Conservation (phyloP, 495 filamentous ascomycete species). For the Amorphotheca resinae region DNA sequence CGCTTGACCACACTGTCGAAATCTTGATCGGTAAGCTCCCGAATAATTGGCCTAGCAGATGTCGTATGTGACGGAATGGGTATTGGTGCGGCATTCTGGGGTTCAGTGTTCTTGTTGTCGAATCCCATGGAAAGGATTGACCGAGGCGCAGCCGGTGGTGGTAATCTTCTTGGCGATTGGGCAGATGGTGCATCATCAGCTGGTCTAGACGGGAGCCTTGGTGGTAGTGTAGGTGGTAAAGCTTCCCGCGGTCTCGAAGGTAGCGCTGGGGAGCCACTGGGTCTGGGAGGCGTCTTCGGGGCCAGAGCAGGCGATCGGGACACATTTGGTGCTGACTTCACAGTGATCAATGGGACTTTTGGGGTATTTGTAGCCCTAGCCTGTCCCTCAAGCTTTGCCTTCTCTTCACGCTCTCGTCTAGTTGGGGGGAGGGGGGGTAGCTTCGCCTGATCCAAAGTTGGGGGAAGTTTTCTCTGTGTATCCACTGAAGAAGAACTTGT, state of each 20-base stretch:
- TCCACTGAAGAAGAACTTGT: slow-evolving; percentile 4
- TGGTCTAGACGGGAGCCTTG: neutral
- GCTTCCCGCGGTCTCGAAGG: slow-evolving; percentile 5
- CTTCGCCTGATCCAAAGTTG: slow-evolving; percentile 34
- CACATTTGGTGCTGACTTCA: slow-evolving; percentile 16
- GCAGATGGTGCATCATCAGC: neutral
- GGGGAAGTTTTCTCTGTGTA: slow-evolving; percentile 31
- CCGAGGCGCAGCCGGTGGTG: slow-evolving; percentile 9
- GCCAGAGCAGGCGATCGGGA: slow-evolving; percentile 5
- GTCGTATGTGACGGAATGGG: slow-evolving; percentile 3
- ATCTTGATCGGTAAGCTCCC: slow-evolving; percentile 8
- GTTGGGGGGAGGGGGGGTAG: slow-evolving; percentile 32
- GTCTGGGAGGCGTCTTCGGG: slow-evolving; percentile 15
- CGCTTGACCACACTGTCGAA: slow-evolving; percentile 13
- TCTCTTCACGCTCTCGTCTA: slow-evolving; percentile 14
- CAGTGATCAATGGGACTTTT: slow-evolving; percentile 6
- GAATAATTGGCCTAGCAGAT: slow-evolving; percentile 7
- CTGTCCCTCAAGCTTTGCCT: slow-evolving; percentile 1
- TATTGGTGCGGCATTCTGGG: slow-evolving; percentile 6
- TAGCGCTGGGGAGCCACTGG: slow-evolving; percentile 7
- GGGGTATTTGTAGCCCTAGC: neutral
- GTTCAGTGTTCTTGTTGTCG: slow-evolving; percentile 10
- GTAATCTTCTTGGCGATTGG: slow-evolving; percentile 10
- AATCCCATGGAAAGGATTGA: slow-evolving; percentile 16
- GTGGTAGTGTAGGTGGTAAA: neutral